phyloP scores from a whole-genome alignment of 164 flowering plant genomes.

The Piper longum region DNA sequence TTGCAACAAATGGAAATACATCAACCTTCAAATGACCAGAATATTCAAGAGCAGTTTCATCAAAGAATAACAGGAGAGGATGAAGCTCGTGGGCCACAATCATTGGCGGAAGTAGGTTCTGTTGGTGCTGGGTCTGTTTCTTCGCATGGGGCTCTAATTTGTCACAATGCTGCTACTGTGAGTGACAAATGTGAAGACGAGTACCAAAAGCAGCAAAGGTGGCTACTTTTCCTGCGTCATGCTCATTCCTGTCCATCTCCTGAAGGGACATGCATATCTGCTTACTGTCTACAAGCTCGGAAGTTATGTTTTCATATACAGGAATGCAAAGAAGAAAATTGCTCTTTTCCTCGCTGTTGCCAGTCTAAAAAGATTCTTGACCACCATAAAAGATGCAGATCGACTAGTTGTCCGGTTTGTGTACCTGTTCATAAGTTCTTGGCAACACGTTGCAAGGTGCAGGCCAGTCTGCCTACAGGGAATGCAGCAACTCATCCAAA shows the following conservation, averaged over 20 bases:
- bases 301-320: slow-evolving; percentile 50
- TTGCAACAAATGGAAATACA: slow-evolving; percentile 19
- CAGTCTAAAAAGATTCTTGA: slow-evolving; percentile 27
- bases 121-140: slow-evolving; percentile 21
- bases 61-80: slow-evolving; percentile 48
- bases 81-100: slow-evolving; percentile 63
- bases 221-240: slow-evolving; percentile 71
- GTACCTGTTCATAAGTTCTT: slow-evolving; percentile 37
- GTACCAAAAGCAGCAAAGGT: slow-evolving; percentile 40
- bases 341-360: slow-evolving; percentile 53
- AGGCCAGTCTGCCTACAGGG: slow-evolving; percentile 17
- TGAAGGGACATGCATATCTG: slow-evolving; percentile 58
- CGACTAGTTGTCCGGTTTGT: slow-evolving; percentile 63
- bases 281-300: slow-evolving; percentile 38
- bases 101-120: slow-evolving; percentile 41
- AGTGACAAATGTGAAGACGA: background rate
- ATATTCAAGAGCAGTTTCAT: slow-evolving; percentile 52
- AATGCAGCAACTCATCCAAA: slow-evolving; percentile 19
- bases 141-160: slow-evolving; percentile 12
- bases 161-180: background rate
- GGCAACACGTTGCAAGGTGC: slow-evolving; percentile 13
- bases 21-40: slow-evolving; percentile 37
- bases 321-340: slow-evolving; percentile 27
- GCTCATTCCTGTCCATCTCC: slow-evolving; percentile 66
- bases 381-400: slow-evolving; percentile 45